These are phyloP conservation scores for Aspergillus niger DNA, from an alignment of 2,329 filamentous ascomycete genomes.

Conservation along the genomic window DNA sequence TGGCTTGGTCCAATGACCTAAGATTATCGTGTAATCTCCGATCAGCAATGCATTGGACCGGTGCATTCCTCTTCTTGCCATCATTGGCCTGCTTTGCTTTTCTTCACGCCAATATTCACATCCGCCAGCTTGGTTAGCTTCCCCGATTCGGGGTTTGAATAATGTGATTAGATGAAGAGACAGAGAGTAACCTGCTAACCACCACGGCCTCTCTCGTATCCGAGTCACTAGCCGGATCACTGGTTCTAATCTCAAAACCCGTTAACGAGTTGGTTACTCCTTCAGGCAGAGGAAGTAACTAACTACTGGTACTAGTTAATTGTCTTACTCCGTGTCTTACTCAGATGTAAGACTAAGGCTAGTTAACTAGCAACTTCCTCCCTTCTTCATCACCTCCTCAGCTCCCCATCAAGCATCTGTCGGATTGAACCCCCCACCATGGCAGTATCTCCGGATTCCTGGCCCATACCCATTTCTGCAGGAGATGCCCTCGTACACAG, in stretches of 20 bases:
- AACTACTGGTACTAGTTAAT: no score
- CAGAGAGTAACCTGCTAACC: no score
- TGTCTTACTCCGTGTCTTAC: background rate
- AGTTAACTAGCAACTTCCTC: no score
- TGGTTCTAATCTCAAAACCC: no score
- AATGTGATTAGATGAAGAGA: background rate
- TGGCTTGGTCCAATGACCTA: background rate
- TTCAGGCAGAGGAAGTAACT: no score
- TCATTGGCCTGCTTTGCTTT: background rate
- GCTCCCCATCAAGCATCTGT: background rate
- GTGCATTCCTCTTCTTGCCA: background rate
- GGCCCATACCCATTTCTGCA: background rate
- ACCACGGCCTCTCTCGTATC: no score
- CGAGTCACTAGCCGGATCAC: no score
- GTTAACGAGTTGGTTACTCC: no score
- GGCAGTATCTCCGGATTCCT: background rate
- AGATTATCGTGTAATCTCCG: background rate
- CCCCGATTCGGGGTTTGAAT: background rate
- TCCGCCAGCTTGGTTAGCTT: background rate
- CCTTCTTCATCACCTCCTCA: background rate
- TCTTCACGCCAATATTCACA: background rate
- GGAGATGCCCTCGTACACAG: constrained; percentile 1
- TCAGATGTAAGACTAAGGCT: background rate
- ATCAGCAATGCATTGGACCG: background rate
- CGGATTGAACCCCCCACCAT: background rate